Base-by-base conservation (phyloP, 306 rosid species). In the Dalbergia oliveri region DNA sequence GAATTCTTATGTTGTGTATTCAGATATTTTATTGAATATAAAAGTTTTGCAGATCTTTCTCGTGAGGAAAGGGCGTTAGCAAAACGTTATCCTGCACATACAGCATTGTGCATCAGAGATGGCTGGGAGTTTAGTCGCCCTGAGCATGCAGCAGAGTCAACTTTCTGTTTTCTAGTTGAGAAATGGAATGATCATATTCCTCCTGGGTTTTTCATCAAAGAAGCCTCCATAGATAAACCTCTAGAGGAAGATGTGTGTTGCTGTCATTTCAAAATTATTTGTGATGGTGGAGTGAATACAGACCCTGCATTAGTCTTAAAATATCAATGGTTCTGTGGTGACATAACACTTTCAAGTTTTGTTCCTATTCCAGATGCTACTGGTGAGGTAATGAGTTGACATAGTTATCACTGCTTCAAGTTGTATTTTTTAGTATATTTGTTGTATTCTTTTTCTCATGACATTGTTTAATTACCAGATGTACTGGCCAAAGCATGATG, bases 41-140 rank as follows among this genome's bases (percentile, higher is more conserved):
- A 59, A 65, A 63, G 84, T 79, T 66, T 68, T 58, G 78, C 84
- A 96, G 99, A 96, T 93, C 94, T 96, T 73, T 85, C 97, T 51
- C 88, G 87, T 12, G 94, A 96, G 79, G 97, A 88, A 90, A 54
- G 84, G 62, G 74, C 88, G 61, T 37, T 96, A 71, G 97, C 97
- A 60, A 93, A 87, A 86, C 90, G 92, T 41, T 96, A 91, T 87
- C 99, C 99, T 67, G 83, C 94, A 16, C 97, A 87, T 54, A 83
- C 99, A 34, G 96, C 98, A 72, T 75, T 96, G 71, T 96, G 99
- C 86, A 82, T 93, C 54, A 89, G 97, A 89, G 93, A 89, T 79
- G 99, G 98, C 79, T 96, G 99, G 99, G 97, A 96, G 82, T 93
- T 96, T 69, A 86, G 93, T 79, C 92, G 88, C 70, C 85, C 92